These are phyloP conservation scores for Stipa capillata DNA, from an alignment of 176 grass and related monocot genomes.

Conservation along the genomic window DNA sequence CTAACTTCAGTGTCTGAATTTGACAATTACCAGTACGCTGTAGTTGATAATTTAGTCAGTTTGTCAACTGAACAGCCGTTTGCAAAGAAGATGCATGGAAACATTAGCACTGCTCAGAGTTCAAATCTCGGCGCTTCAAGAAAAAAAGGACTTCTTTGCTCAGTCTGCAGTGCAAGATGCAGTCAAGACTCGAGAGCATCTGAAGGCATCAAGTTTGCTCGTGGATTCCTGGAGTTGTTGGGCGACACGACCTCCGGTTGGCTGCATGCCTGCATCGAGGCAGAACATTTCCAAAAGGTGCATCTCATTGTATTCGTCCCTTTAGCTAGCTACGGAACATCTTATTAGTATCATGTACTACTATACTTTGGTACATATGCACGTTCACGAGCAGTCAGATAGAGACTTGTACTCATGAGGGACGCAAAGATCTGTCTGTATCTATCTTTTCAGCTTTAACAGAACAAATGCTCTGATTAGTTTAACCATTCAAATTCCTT, in stretches of 20 bases:
- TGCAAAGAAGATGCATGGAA: background rate
- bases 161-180: background rate
- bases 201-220: conserved; percentile 1
- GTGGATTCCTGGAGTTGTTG: conserved; percentile 26
- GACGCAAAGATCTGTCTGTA: too few species aligned
- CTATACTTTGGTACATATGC: background rate
- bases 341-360: background rate
- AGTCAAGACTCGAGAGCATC: conserved; percentile 9
- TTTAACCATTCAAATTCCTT: too few species aligned
- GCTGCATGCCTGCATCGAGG: background rate
- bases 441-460: too few species aligned
- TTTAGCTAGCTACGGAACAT: background rate
- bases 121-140: background rate
- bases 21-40: background rate
- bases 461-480: too few species aligned
- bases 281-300: conserved; percentile 25
- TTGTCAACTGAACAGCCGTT: conserved; percentile 4
- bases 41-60: background rate
- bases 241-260: conserved; percentile 1
- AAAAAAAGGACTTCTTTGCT: background rate
- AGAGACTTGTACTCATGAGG: background rate
- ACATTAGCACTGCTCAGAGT: background rate
- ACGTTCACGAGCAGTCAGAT: background rate
- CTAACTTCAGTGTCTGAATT: background rate
- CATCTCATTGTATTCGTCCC: background rate